phyloP scores from a whole-genome alignment of 2,329 filamentous ascomycete genomes.

The Fusarium falciforme region DNA sequence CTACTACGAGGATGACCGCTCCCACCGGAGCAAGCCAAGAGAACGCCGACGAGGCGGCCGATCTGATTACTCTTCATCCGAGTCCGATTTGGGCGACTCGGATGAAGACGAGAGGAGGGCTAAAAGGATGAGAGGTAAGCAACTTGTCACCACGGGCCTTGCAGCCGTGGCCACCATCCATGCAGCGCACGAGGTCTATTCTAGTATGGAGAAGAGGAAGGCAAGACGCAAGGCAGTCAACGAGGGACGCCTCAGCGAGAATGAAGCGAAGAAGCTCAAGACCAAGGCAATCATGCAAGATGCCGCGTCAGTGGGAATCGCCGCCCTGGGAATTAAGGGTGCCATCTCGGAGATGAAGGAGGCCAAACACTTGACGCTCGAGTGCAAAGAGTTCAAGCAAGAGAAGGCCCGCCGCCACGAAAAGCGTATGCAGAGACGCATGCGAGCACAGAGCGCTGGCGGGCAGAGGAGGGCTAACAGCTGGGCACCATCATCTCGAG shows the following conservation, averaged over 20 bases:
- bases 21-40: constrained; percentile 54
- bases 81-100: constrained; percentile 68
- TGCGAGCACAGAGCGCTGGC: constrained; percentile 43
- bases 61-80: constrained; percentile 61
- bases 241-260: constrained; percentile 62
- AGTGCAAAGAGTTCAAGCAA: constrained; percentile 60
- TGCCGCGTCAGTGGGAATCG: constrained; percentile 68
- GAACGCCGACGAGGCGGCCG: constrained; percentile 53
- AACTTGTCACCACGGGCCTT: constrained; percentile 66
- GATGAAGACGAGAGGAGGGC: constrained; percentile 65
- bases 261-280: constrained; percentile 68
- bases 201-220: constrained; percentile 68
- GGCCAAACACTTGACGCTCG: constrained; percentile 61
- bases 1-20: constrained; percentile 61
- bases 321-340: constrained; percentile 68
- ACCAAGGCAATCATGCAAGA: constrained; percentile 68
- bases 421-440: constrained; percentile 55
- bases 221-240: constrained; percentile 64
- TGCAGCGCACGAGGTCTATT: constrained; percentile 68
- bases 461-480: constrained; percentile 57
- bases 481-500: constrained; percentile 56
- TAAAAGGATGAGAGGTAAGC: constrained; percentile 72
- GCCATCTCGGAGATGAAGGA: constrained; percentile 68
- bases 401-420: constrained; percentile 63
- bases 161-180: constrained; percentile 70